Evolutionary conservation across 2,329 filamentous ascomycete genomes (phyloP).

Genomic region (Aschersonia sp.): DNA sequence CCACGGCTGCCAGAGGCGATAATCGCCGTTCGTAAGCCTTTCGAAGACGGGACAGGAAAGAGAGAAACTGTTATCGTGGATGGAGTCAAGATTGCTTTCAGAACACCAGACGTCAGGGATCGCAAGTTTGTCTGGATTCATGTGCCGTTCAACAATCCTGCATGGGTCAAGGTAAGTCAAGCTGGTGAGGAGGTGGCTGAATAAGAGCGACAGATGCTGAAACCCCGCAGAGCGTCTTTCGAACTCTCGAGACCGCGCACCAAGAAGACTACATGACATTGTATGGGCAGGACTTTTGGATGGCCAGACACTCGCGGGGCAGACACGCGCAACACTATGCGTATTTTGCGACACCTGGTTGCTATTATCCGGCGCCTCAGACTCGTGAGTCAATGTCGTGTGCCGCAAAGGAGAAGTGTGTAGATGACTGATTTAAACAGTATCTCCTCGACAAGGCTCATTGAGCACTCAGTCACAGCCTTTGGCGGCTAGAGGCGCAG

Average conservation of each 20-base stretch:
- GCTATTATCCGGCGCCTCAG: conserved; percentile 27
- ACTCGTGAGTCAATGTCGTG: conserved; percentile 12
- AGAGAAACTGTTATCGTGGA: conserved; percentile 15
- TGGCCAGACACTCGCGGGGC: conserved; percentile 30
- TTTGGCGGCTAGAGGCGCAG: conserved; percentile 11
- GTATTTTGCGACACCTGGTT: conserved; percentile 33
- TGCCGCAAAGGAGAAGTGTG: not conserved
- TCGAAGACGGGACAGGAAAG: conserved; percentile 8
- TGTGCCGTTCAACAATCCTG: conserved; percentile 40
- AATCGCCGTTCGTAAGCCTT: conserved; percentile 13
- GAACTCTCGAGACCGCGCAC: conserved; percentile 24
- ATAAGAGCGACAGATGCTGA: not conserved
- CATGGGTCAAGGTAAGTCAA: conserved; percentile 38
- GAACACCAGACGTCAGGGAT: conserved; percentile 16
- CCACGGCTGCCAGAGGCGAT: conserved; percentile 19
- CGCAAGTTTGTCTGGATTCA: conserved; percentile 45
- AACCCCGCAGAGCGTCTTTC: conserved; percentile 24
- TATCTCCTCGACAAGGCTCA: conserved; percentile 20
- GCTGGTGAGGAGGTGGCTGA: not conserved
- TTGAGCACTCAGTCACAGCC: conserved; percentile 6
- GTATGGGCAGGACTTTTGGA: conserved; percentile 33
- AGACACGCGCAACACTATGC: conserved; percentile 34
- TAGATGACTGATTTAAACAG: conserved; percentile 6
- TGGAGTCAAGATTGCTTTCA: conserved; percentile 14
- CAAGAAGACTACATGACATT: conserved; percentile 22